Base-by-base conservation (phyloP, 192 early-diverging fungal species). In the Backusella australiensis region DNA sequence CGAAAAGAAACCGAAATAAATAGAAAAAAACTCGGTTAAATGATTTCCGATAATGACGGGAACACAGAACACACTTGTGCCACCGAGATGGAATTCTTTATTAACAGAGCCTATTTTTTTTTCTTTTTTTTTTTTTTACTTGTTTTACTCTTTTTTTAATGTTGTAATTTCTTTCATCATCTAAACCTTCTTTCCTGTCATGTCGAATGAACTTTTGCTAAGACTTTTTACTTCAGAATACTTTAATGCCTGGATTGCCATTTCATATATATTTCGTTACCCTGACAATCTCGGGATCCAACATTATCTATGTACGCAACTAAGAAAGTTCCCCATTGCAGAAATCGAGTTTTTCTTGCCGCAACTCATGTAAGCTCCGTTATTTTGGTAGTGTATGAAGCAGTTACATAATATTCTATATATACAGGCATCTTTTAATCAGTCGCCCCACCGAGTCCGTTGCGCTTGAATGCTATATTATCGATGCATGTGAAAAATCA, bases 261-360 rank as follows among this genome's bases (percentile, higher is more conserved):
- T 98, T 21, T 92, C 89, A 49, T 99, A 99, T 81, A 85, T 99
- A 34, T 92, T 94, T 76, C 88, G 89, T 75, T 96, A 99, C 84
- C 92, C 94, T 32, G 89, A 93, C 70, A 89, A 90, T 34, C 86
- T 89, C 44, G 92, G 92, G 42, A 97, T 98, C 42, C 96, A 99
- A 66, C 91, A 96, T 78, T 99, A 98, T 77, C 89, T 99, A 69
- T 96, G 95, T 85, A 90, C 93, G 44, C 90, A 92, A 68, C 86
- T 99, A 75, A 86, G 88, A 75, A 90, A 91, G 83, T 97, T 94
- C 73, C 93, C 93, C 35, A 84, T 90, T 53, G 88, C 86, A 29
- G 96, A 97, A 72, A 88, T 95, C 38, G 94, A 96, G 82, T 97
- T 96, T 77, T 93, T 95, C 71, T 82, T 99, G 26, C 97, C 97